A percentile compares a stretch with the other conserved stretches of the same genome.
Evolutionary conservation across 2,329 filamentous ascomycete species (phyloP).

Genomic region (Colletotrichum musicola): DNA sequence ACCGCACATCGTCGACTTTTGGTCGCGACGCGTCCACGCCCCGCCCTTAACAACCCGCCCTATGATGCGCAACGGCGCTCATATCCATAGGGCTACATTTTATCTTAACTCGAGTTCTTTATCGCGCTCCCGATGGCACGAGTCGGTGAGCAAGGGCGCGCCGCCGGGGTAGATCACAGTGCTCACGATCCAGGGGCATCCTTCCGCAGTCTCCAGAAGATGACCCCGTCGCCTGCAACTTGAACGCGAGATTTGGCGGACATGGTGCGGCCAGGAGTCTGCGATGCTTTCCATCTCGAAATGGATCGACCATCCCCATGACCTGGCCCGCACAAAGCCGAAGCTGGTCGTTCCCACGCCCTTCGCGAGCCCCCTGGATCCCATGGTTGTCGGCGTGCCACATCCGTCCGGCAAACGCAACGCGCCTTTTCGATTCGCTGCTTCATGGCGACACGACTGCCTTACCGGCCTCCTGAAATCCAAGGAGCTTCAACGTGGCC

Average conservation of each 20-base stretch:
- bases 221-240: not conserved
- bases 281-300: not conserved
- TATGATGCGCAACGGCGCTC: not conserved
- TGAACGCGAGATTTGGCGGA: not conserved
- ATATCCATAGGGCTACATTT: conserved; percentile 4
- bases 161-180: not conserved
- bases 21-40: not conserved
- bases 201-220: conserved; percentile 1
- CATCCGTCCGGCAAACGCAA: not conserved
- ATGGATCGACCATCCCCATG: not conserved
- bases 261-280: no score
- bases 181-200: not conserved
- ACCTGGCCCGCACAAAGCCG: not conserved
- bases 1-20: not conserved
- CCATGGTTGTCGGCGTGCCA: not conserved
- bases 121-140: not conserved
- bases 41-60: not conserved
- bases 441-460: not conserved
- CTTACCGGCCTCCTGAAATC: not conserved
- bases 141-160: not conserved
- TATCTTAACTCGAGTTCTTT: conserved; percentile 7
- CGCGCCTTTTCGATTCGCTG: not conserved
- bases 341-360: not conserved
- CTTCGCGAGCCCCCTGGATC: not conserved
- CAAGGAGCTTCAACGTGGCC: conserved; percentile 3